Evolutionary conservation across 805 yeast species (phyloP), one percentile per base, ranked within the genome.

Genomic region (Kluyveromyces aestuarii): DNA sequence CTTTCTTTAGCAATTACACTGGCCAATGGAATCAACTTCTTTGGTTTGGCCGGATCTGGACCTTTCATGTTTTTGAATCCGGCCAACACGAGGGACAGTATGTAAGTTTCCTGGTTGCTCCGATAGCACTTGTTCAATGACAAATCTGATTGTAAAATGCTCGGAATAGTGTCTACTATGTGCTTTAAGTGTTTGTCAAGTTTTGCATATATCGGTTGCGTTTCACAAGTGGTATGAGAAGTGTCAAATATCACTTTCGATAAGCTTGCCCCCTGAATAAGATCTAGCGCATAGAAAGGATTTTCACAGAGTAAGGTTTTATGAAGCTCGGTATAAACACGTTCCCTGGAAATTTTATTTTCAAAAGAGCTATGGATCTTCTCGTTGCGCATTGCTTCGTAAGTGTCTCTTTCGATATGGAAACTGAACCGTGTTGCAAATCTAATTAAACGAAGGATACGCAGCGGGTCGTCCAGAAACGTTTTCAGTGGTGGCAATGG

Each of bases 391-490:
- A 93, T 89, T 0, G 91, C 84, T 1, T 66, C 57, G 33, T 78
- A 60, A 0, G 90, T 79, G 0, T 73, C 75, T 0, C 62, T 56
- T 8, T 82, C 95, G 33, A 93, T 75, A 1, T 56, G 56, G 60
- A 90, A 93, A 44, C 79, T 73, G 59, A 84, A 87, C 49, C 87
- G 78, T 35, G 87, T 74, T 0, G 96, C 93, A 70, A 93, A 93
- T 55, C 99, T 72, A 27, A 93, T 77, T 49, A 93, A 69, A 52
- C 99, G 73, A 49, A 93, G 66, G 1, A 91, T 93, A 50, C 99
- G 75, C 50, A 93, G 73, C 1, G 99, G 99, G 65, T 93, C 99
- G 61, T 93, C 99, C 43, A 82, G 60, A 58, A 93, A 93, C 1
- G 99, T 93, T 58, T 84, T 80, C 39, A 74, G 62, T 6, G 99